These are phyloP conservation scores for Cruciata laevipes DNA, from an alignment of 257 asterid species.

Conservation along the genomic window DNA sequence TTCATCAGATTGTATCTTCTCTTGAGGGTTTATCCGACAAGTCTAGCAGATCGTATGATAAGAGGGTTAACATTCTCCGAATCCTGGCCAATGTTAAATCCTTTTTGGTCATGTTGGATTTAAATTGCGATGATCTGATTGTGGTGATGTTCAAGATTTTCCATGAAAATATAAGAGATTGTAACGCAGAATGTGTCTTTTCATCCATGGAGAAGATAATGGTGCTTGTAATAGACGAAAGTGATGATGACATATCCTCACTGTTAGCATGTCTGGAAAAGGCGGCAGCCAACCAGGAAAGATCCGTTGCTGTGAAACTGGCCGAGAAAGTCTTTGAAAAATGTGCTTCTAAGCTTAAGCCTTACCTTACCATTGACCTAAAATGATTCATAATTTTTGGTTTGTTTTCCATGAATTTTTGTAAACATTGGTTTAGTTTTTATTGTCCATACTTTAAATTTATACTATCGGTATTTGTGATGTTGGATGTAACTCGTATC, in stretches of 20 bases:
- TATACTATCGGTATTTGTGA: too few relatives aligned
- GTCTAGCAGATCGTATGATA: constrained; percentile 63
- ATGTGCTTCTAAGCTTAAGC: constrained; percentile 26
- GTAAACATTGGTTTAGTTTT: too few relatives aligned
- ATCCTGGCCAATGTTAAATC: constrained; percentile 93
- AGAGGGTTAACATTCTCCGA: constrained; percentile 75
- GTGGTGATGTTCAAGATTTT: constrained; percentile 83
- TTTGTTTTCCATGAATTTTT: too few relatives aligned
- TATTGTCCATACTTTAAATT: too few relatives aligned
- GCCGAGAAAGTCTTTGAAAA: constrained; percentile 62
- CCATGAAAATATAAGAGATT: constrained; percentile 59
- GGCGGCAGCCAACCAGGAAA: constrained; percentile 67
- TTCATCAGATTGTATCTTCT: constrained; percentile 80
- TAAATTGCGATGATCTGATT: constrained; percentile 85
- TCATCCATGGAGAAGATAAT: constrained; percentile 86
- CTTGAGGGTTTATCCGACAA: constrained; percentile 60
- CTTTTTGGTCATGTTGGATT: constrained; percentile 92
- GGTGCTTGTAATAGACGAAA: constrained; percentile 87
- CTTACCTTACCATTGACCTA: constrained; percentile 9
- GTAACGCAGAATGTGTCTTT: constrained; percentile 52
- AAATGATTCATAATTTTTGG: too few relatives aligned
- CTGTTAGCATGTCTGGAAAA: constrained; percentile 58
- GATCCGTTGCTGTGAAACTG: constrained; percentile 58
- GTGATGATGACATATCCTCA: constrained; percentile 81
- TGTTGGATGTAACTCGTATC: too few relatives aligned